Evolutionary conservation across 208 protist genomes (phyloP).

Genomic region (Plasmodiophora brassicae): DNA sequence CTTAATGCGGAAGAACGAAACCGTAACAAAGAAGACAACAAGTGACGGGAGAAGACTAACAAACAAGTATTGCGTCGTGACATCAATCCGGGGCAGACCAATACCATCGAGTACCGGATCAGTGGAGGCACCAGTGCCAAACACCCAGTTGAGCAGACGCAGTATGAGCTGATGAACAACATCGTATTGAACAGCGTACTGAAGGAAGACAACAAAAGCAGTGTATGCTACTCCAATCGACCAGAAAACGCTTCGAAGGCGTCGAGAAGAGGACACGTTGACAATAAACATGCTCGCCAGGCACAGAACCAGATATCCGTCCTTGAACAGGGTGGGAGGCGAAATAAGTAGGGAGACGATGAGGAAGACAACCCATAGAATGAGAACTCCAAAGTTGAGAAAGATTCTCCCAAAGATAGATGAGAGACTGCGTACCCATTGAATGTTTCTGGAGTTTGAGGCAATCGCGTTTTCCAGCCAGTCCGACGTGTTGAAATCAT

Average conservation of each 20-base stretch:
- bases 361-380: neutral
- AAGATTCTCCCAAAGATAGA: neutral
- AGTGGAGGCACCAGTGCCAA: neutral
- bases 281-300: neutral
- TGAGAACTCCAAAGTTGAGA: conserved; percentile 18
- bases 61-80: neutral
- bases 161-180: neutral
- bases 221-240: neutral
- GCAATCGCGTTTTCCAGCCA: neutral
- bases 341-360: neutral
- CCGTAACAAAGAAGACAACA: neutral
- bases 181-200: conserved; percentile 26
- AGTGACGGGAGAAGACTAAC: neutral
- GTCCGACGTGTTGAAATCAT: neutral
- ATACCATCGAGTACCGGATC: conserved; percentile 3
- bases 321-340: neutral
- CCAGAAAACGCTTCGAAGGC: neutral
- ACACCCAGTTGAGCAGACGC: neutral
- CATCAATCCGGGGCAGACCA: neutral
- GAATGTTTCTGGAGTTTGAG: neutral
- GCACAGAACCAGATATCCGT: neutral
- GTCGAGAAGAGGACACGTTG: neutral
- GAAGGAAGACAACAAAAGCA: neutral
- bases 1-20: conserved; percentile 8
- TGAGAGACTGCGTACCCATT: neutral